phyloP scores from a whole-genome alignment of 305 asterid genomes.

The Andrographis paniculata region DNA sequence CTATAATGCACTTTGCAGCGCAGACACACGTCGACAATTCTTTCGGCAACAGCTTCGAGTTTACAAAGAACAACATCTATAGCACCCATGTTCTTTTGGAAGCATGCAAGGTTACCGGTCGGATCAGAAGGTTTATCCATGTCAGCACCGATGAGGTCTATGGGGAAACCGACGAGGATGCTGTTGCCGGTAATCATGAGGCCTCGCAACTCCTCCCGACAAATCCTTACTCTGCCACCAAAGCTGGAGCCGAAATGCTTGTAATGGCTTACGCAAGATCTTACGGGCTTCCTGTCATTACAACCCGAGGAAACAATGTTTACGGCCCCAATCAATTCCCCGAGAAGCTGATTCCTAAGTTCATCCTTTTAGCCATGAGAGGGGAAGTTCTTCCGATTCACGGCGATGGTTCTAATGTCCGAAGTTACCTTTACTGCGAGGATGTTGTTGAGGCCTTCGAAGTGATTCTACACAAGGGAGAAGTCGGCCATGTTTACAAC shows the following conservation, averaged over 20 bases:
- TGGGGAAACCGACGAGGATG: conserved; percentile 80
- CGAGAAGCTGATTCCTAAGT: conserved; percentile 60
- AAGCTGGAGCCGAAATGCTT: conserved; percentile 88
- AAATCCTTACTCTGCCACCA: conserved; percentile 74
- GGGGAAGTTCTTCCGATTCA: conserved; percentile 61
- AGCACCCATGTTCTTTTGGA: conserved; percentile 78
- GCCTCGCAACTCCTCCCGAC: conserved; percentile 83
- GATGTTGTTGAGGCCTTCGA: conserved; percentile 76
- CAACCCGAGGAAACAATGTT: conserved; percentile 78
- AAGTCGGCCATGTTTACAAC: conserved; percentile 64
- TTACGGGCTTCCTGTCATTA: conserved; percentile 73
- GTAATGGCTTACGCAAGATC: conserved; percentile 84
- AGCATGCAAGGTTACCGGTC: conserved; percentile 73
- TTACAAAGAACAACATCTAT: conserved; percentile 76
- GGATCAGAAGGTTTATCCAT: conserved; percentile 66
- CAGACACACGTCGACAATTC: conserved; percentile 84
- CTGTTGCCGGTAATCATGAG: conserved; percentile 73
- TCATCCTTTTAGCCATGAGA: conserved; percentile 57
- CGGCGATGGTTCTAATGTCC: conserved; percentile 58
- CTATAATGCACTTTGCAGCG: conserved; percentile 87
- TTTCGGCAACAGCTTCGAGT: conserved; percentile 76
- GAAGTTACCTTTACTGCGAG: conserved; percentile 63
- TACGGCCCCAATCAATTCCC: conserved; percentile 72
- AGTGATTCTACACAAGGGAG: conserved; percentile 56
- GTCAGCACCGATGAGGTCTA: conserved; percentile 87